These are phyloP conservation scores for Pythium sp. DNA, from an alignment of 352 stramenopile genomes.

Conservation along the genomic window DNA sequence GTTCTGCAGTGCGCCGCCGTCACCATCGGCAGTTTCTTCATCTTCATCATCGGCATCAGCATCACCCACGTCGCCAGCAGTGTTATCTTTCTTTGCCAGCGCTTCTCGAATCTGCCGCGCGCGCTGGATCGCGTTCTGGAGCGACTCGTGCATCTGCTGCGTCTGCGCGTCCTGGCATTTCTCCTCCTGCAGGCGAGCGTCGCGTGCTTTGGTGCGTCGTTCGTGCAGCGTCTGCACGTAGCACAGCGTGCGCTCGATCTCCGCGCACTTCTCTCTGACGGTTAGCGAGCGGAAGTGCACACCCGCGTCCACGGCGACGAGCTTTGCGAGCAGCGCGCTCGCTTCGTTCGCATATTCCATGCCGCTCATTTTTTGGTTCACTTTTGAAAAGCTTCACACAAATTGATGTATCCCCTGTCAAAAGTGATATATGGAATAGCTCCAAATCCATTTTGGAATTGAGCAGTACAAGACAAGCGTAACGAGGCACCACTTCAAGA, in stretches of 20 bases:
- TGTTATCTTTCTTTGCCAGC: conserved; percentile 9
- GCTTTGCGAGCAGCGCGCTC: conserved; percentile 14
- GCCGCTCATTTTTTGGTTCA: conserved; percentile 7
- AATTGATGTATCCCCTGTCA: neutral
- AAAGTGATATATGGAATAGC: neutral
- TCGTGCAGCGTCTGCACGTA: conserved; percentile 15
- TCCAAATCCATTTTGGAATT: neutral
- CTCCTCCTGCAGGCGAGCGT: conserved; percentile 7
- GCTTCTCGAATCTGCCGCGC: conserved; percentile 40
- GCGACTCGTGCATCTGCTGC: conserved; percentile 32
- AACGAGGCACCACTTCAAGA: neutral
- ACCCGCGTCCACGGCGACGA: conserved; percentile 29
- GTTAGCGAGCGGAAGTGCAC: conserved; percentile 30
- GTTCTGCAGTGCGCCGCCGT: conserved; percentile 11
- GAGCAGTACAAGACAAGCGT: neutral
- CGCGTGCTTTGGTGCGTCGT: neutral
- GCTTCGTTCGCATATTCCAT: neutral
- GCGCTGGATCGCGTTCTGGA: conserved; percentile 47
- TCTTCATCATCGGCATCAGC: conserved; percentile 9
- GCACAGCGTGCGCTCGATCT: conserved; percentile 29
- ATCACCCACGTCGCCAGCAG: neutral
- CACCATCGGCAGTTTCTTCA: neutral
- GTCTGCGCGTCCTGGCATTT: conserved; percentile 22
- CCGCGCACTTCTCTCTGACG: conserved; percentile 35
- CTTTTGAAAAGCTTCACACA: neutral